These are phyloP conservation scores for Neostapfia colusana DNA, from an alignment of 176 grass and related monocot species.

Conservation along the genomic window DNA sequence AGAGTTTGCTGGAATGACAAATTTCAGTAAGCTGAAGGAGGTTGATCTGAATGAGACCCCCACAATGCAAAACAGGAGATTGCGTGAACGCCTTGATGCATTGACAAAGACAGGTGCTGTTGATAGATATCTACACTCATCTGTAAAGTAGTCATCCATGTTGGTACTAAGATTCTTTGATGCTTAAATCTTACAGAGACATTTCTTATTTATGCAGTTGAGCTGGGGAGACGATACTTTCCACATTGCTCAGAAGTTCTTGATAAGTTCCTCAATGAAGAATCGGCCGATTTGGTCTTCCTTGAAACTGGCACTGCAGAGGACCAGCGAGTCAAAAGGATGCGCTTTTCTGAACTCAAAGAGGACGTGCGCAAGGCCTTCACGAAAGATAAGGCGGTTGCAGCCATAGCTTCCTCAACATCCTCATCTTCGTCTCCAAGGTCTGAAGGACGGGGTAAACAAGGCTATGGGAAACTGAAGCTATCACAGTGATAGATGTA, in stretches of 20 bases:
- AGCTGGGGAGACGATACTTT: constrained; percentile 77
- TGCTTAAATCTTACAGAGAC: background rate
- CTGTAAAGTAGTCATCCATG: background rate
- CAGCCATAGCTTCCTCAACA: constrained; percentile 44
- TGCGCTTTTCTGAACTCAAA: constrained; percentile 83
- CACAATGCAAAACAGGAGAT: constrained; percentile 61
- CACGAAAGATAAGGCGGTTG: constrained; percentile 74
- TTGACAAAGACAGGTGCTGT: constrained; percentile 75
- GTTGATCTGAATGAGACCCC: constrained; percentile 92
- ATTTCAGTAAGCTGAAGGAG: constrained; percentile 61
- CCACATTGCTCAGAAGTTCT: constrained; percentile 78
- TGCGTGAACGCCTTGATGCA: constrained; percentile 72
- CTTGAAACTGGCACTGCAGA: constrained; percentile 71
- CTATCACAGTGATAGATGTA: background rate
- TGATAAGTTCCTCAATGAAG: constrained; percentile 88
- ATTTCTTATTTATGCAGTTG: constrained; percentile 55
- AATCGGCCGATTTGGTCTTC: constrained; percentile 57
- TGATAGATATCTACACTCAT: background rate
- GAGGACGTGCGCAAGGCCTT: constrained; percentile 86
- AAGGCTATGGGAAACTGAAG: constrained; percentile 26
- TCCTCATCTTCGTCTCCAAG: constrained; percentile 45
- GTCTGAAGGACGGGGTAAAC: constrained; percentile 24
- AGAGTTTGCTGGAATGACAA: constrained; percentile 68
- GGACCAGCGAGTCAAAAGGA: constrained; percentile 63
- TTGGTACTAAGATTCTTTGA: background rate